Conservation (phyloP, 805 yeast species). For the Metschnikowia koreensis region DNA sequence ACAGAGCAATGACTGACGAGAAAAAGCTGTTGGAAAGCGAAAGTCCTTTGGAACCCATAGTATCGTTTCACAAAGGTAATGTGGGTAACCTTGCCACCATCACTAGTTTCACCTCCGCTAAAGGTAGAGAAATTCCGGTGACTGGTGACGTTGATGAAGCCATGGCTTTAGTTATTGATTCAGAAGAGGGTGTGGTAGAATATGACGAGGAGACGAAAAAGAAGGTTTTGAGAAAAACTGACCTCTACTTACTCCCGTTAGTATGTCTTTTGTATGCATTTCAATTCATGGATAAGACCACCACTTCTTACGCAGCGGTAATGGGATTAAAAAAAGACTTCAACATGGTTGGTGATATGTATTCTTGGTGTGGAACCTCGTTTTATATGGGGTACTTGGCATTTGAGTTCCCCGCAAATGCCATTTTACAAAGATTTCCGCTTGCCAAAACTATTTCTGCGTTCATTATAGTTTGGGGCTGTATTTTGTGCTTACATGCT, state of each 20-base stretch:
- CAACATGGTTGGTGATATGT: slow-evolving; percentile 41
- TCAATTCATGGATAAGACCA: slow-evolving; percentile 59
- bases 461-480: slow-evolving; percentile 62
- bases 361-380: slow-evolving; percentile 48
- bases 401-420: slow-evolving; percentile 51
- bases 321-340: slow-evolving; percentile 58
- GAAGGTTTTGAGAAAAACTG: slow-evolving; percentile 53
- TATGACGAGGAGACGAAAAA: slow-evolving; percentile 17
- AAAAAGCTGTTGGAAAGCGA: not conserved
- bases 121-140: slow-evolving; percentile 23
- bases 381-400: slow-evolving; percentile 64
- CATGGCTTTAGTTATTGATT: slow-evolving; percentile 38
- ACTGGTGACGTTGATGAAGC: slow-evolving; percentile 48
- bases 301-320: slow-evolving; percentile 60
- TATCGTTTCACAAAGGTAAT: slow-evolving; percentile 17
- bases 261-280: slow-evolving; percentile 54
- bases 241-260: slow-evolving; percentile 45
- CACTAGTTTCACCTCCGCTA: slow-evolving; percentile 19
- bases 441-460: slow-evolving; percentile 49
- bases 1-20: slow-evolving; percentile 1
- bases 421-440: slow-evolving; percentile 53
- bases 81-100: slow-evolving; percentile 14
- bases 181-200: slow-evolving; percentile 22
- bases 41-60: slow-evolving; percentile 8
- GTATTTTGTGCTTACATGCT: slow-evolving; percentile 52